phyloP scores from a whole-genome alignment of 805 yeast genomes.

The Myxozyma udenii region DNA sequence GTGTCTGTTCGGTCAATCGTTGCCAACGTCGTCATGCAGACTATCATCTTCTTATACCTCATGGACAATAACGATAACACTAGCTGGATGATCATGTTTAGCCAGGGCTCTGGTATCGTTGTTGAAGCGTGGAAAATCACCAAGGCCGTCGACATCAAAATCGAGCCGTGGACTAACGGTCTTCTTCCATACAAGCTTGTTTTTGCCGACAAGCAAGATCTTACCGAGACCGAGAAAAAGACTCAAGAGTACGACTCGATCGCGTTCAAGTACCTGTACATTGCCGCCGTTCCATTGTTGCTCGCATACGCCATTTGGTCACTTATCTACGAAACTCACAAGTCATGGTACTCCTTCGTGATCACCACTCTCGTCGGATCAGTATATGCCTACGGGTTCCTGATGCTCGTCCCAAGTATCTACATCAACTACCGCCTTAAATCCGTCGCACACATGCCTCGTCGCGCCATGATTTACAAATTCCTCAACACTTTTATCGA shows the following conservation, averaged over 20 bases:
- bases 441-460: constrained; percentile 45
- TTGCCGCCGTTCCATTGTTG: constrained; percentile 41
- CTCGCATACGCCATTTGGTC: constrained; percentile 42
- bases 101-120: constrained; percentile 42
- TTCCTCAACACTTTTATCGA: constrained; percentile 1
- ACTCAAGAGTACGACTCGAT: constrained; percentile 44
- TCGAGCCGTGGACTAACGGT: constrained; percentile 27
- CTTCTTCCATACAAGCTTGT: constrained; percentile 30
- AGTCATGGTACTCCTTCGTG: constrained; percentile 46
- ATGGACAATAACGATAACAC: constrained; percentile 44
- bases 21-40: constrained; percentile 44
- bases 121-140: constrained; percentile 47
- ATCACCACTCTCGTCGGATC: constrained; percentile 43
- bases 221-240: constrained; percentile 41
- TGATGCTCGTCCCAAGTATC: constrained; percentile 43
- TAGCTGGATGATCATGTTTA: constrained; percentile 40
- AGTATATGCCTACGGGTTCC: constrained; percentile 45
- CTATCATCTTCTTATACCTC: constrained; percentile 42
- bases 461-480: constrained; percentile 42
- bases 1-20: constrained; percentile 42
- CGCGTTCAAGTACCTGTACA: constrained; percentile 42
- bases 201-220: constrained; percentile 39
- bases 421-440: constrained; percentile 45
- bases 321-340: constrained; percentile 41
- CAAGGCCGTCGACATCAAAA: constrained; percentile 38